phyloP scores from a whole-genome alignment of 2,329 filamentous ascomycete genomes.

The Fusarium siculi region DNA sequence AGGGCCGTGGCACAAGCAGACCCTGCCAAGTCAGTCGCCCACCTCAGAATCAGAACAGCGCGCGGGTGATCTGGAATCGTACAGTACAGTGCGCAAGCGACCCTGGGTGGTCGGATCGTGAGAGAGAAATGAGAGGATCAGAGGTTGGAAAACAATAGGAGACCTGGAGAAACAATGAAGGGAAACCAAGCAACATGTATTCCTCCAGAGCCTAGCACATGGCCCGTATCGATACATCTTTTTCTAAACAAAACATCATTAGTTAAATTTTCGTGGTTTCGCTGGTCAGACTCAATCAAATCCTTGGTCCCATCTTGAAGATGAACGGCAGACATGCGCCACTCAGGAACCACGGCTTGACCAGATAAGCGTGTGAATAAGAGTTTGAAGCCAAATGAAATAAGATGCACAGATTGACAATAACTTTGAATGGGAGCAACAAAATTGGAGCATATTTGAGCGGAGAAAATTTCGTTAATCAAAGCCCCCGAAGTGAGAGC shows the following conservation, averaged over 20 bases:
- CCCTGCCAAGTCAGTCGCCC: conserved; percentile 39
- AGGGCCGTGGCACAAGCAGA: conserved; percentile 39
- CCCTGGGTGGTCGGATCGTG: conserved; percentile 31
- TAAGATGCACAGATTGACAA: background rate
- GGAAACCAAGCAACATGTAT: background rate
- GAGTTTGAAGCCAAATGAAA: background rate
- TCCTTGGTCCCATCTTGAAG: conserved; percentile 25
- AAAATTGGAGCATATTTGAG: conserved; percentile 16
- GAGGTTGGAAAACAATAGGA: conserved; percentile 5
- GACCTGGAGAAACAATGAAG: background rate
- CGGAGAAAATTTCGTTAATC: conserved; percentile 34
- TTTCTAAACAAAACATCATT: background rate
- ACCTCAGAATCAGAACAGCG: conserved; percentile 26
- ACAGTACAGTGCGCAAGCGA: conserved; percentile 39
- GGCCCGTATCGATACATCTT: background rate
- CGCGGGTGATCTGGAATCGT: conserved; percentile 41
- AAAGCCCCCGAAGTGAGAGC: conserved; percentile 26
- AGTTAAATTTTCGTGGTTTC: background rate
- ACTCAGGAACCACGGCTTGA: conserved; percentile 2
- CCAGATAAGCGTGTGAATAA: background rate
- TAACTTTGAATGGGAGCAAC: background rate
- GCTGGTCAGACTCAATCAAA: conserved; percentile 20
- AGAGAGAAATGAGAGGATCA: conserved; percentile 32
- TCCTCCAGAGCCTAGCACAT: background rate
- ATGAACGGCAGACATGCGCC: conserved; percentile 15